phyloP scores from a whole-genome alignment of 1,284 basidiomycete genomes.

The Cutaneotrichosporon dermatis region DNA sequence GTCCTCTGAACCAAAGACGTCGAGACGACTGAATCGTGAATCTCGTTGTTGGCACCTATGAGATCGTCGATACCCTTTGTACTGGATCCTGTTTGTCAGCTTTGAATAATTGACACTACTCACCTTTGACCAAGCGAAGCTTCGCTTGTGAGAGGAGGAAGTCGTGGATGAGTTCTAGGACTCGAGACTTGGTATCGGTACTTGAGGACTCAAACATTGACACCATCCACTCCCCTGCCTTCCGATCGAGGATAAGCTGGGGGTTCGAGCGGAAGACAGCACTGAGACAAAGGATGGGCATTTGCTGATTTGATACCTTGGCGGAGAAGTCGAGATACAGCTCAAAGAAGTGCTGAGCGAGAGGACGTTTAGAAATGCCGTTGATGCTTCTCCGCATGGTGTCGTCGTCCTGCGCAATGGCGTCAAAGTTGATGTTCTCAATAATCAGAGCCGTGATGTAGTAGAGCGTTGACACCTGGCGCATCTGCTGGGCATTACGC shows the following conservation, averaged over 20 bases:
- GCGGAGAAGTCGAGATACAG: constrained; percentile 56
- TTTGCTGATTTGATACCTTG: constrained; percentile 19
- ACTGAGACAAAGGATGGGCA: constrained; percentile 66
- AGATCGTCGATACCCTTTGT: constrained; percentile 78
- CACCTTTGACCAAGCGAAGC: constrained; percentile 51
- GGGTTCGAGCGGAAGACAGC: constrained; percentile 91
- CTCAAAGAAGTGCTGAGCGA: constrained; percentile 76
- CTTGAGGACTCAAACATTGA: constrained; percentile 68
- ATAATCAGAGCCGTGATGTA: constrained; percentile 78
- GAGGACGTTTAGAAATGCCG: constrained; percentile 39
- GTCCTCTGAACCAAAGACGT: constrained; percentile 92
- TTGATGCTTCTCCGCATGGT: constrained; percentile 47
- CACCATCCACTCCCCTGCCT: constrained; percentile 82
- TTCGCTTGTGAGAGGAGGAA: constrained; percentile 75
- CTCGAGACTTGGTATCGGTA: constrained; percentile 64
- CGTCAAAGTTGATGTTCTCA: constrained; percentile 84
- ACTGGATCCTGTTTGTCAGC: constrained; percentile 18
- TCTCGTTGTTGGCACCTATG: constrained; percentile 87
- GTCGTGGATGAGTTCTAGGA: constrained; percentile 85
- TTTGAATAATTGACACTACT: background rate
- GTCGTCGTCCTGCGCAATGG: constrained; percentile 60
- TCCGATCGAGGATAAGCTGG: constrained; percentile 72
- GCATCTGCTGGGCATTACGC: background rate
- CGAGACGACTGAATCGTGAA: constrained; percentile 93
- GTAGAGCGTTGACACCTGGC: constrained; percentile 56